Conservation (phyloP, 2,329 filamentous ascomycete genomes). For the Diplodia seriata region DNA sequence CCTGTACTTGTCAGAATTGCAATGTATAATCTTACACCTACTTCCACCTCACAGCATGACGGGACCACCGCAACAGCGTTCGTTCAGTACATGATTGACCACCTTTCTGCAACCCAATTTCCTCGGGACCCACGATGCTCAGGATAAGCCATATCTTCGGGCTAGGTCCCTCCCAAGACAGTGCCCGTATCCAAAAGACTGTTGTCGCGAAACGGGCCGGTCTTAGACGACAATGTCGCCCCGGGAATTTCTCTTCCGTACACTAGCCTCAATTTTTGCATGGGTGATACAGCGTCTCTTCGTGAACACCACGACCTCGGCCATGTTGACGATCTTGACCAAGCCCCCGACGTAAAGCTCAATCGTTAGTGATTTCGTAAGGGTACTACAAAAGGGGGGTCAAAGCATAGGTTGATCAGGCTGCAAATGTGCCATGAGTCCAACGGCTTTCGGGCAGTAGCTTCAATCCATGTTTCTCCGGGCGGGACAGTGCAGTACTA, state of each 20-base stretch:
- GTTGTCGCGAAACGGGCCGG: background rate
- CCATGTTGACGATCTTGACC: no score
- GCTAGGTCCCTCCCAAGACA: background rate
- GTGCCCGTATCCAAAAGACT: background rate
- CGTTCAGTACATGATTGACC: no score
- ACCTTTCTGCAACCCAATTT: no score
- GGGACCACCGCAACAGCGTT: no score
- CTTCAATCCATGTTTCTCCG: background rate
- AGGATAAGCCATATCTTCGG: no score
- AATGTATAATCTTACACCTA: background rate
- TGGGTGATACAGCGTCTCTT: no score
- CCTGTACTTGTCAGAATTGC: background rate
- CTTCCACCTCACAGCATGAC: background rate
- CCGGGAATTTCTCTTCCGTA: background rate
- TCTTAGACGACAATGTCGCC: background rate
- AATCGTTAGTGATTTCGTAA: no score
- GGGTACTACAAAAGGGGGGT: background rate
- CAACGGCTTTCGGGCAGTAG: background rate
- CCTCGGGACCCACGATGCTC: no score
- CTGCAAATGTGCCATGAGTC: background rate
- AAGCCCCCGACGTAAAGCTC: no score
- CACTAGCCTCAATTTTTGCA: no score
- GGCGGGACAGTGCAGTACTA: no score
- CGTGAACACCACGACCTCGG: no score
- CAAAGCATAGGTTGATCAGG: background rate